Conservation (phyloP, 208 protist genomes). For the Leishmania arabica region DNA sequence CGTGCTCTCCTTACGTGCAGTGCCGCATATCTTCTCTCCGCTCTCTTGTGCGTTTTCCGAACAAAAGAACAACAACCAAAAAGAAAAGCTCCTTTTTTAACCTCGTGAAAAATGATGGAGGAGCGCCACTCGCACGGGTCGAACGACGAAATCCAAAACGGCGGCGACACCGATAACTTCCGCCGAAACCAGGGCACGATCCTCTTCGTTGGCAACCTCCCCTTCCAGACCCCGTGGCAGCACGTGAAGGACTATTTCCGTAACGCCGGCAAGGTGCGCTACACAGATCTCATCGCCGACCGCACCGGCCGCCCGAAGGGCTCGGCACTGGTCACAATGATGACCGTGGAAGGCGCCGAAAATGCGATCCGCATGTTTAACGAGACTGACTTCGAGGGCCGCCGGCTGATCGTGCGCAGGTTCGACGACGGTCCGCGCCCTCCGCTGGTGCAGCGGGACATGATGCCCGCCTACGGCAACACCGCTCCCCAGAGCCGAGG, state of each 20-base stretch:
- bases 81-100: not conserved
- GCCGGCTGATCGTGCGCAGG: slow-evolving; percentile 81
- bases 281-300: slow-evolving; percentile 88
- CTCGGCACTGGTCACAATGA: slow-evolving; percentile 86
- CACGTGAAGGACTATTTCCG: slow-evolving; percentile 90
- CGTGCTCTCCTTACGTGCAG: not conserved
- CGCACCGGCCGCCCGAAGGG: slow-evolving; percentile 73
- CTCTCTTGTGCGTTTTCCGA: not conserved
- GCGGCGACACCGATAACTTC: slow-evolving; percentile 30
- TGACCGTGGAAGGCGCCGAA: slow-evolving; percentile 60
- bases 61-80: not conserved
- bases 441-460: slow-evolving; percentile 71
- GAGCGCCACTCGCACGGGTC: slow-evolving; percentile 33
- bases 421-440: slow-evolving; percentile 85
- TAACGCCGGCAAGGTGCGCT: slow-evolving; percentile 80
- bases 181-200: slow-evolving; percentile 70
- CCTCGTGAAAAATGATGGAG: slow-evolving; percentile 35
- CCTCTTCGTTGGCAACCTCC: slow-evolving; percentile 90
- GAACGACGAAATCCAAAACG: slow-evolving; percentile 30
- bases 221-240: slow-evolving; percentile 88
- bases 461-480: slow-evolving; percentile 65
- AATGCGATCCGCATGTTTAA: slow-evolving; percentile 83
- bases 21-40: not conserved
- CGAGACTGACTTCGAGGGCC: slow-evolving; percentile 89
- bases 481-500: slow-evolving; percentile 28